Conservation (phyloP, 225 moss, liverwort and hornwort species). For the Climacium dendroides region DNA sequence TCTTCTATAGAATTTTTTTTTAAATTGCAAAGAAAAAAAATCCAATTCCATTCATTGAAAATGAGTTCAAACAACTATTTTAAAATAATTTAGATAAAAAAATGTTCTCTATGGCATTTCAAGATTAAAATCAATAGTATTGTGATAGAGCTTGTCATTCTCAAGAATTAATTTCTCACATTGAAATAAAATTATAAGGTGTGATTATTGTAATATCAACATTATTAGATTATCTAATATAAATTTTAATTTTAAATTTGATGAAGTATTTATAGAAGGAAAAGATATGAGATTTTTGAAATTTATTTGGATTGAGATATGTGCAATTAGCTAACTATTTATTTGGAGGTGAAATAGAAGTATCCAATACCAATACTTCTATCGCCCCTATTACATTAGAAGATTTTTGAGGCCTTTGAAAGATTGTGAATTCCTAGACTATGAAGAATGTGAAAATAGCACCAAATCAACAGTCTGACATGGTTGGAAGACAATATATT, state of each 20-base stretch:
- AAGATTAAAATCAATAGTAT: not conserved
- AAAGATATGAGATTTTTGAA: not conserved
- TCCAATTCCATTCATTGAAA: not conserved
- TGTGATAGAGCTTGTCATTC: rapidly evolving
- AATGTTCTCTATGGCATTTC: not conserved
- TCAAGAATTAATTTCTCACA: not conserved
- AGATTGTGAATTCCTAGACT: too few relatives aligned
- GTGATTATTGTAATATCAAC: not conserved
- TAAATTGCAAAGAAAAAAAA: not conserved
- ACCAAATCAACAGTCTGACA: too few relatives aligned
- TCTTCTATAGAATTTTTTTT: rapidly evolving
- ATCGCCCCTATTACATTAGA: rapidly evolving
- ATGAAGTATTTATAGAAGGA: not conserved
- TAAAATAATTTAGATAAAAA: not conserved
- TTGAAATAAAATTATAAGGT: not conserved
- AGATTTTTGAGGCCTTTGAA: too few relatives aligned
- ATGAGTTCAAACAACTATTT: not conserved
- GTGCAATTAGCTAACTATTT: rapidly evolving
- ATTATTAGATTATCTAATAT: not conserved
- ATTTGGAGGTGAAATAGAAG: not conserved
- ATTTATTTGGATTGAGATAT: not conserved
- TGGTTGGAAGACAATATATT: too few relatives aligned
- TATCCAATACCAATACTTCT: rapidly evolving
- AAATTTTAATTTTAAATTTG: not conserved
- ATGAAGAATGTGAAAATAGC: too few relatives aligned